Evolutionary conservation across 2,329 filamentous ascomycete genomes (phyloP).

Genomic region (Sclerotinia spermophila): DNA sequence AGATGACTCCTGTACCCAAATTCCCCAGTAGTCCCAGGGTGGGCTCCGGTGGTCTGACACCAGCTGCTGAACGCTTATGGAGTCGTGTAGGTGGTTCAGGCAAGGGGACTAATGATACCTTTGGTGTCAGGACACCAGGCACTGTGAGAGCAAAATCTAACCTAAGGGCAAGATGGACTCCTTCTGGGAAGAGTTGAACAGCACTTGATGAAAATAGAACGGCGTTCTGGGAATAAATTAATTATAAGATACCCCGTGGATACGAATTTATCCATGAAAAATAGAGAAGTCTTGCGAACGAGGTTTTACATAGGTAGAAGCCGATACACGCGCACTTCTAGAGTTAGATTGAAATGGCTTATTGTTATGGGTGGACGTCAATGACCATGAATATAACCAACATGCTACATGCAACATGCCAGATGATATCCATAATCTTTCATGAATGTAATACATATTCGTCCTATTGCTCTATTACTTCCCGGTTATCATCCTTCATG

Average conservation of each 20-base stretch:
- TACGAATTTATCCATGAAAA: neutral
- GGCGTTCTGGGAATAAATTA: neutral
- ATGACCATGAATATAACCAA: neutral
- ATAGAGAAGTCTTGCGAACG: neutral
- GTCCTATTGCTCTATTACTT: neutral
- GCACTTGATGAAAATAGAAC: neutral
- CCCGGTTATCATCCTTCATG: neutral
- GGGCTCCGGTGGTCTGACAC: slow-evolving; percentile 56
- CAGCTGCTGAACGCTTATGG: slow-evolving; percentile 68
- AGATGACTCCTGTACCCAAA: slow-evolving; percentile 61
- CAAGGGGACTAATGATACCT: slow-evolving; percentile 31
- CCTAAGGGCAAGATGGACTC: slow-evolving; percentile 33
- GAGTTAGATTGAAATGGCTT: neutral
- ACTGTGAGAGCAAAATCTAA: slow-evolving; percentile 32
- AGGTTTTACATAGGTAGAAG: neutral
- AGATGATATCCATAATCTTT: neutral
- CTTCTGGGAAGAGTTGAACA: slow-evolving; percentile 16
- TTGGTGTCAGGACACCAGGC: slow-evolving; percentile 31
- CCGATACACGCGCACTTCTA: neutral
- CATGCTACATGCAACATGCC: neutral
- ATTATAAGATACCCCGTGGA: slow-evolving; percentile 12
- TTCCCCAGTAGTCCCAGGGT: slow-evolving; percentile 65
- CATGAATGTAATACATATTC: too few species aligned
- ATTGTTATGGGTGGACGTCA: neutral
- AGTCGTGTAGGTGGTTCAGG: slow-evolving; percentile 52